A percentile compares a stretch with the other conserved stretches of the same genome.
phyloP scores from a whole-genome alignment of 1,284 basidiomycete genomes.

The Cystobasidium sp. region DNA sequence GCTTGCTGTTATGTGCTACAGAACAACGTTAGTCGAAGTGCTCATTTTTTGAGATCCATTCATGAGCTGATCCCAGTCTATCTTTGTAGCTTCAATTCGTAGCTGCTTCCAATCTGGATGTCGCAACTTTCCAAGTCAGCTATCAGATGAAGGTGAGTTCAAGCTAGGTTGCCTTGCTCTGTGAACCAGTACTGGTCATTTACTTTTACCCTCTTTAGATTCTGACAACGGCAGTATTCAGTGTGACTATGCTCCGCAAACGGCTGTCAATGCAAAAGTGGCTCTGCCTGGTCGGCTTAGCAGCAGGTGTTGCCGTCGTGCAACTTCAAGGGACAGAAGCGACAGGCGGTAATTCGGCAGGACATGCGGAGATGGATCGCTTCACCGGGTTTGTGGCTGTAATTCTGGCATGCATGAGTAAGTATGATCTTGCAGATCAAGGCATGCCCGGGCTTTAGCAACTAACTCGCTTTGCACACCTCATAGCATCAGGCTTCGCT shows the following conservation, averaged over 20 bases:
- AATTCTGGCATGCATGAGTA: slow-evolving; percentile 81
- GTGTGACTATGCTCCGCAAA: slow-evolving; percentile 83
- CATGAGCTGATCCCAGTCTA: background rate
- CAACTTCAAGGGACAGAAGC: slow-evolving; percentile 70
- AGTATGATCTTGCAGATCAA: background rate
- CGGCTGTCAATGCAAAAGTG: slow-evolving; percentile 76
- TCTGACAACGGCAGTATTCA: slow-evolving; percentile 92
- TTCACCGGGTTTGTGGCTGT: slow-evolving; percentile 83
- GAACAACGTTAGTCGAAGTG: slow-evolving; percentile 66
- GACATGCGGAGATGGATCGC: slow-evolving; percentile 69
- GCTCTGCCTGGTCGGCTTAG: slow-evolving; percentile 80
- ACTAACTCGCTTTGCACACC: background rate
- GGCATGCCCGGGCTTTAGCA: background rate
- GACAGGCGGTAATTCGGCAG: slow-evolving; percentile 23
- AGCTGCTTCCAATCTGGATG: slow-evolving; percentile 87
- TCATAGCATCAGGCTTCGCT: slow-evolving; percentile 79
- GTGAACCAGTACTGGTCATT: background rate
- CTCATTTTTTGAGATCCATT: background rate
- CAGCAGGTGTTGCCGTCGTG: slow-evolving; percentile 88
- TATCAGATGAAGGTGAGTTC: slow-evolving; percentile 76
- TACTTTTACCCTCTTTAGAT: slow-evolving; percentile 60
- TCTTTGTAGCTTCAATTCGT: slow-evolving; percentile 74
- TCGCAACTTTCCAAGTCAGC: slow-evolving; percentile 88
- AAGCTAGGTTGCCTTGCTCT: background rate
- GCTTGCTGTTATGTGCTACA: slow-evolving; percentile 95